phyloP scores from a whole-genome alignment of 345 rosid genomes.

The Reutealis trisperma region DNA sequence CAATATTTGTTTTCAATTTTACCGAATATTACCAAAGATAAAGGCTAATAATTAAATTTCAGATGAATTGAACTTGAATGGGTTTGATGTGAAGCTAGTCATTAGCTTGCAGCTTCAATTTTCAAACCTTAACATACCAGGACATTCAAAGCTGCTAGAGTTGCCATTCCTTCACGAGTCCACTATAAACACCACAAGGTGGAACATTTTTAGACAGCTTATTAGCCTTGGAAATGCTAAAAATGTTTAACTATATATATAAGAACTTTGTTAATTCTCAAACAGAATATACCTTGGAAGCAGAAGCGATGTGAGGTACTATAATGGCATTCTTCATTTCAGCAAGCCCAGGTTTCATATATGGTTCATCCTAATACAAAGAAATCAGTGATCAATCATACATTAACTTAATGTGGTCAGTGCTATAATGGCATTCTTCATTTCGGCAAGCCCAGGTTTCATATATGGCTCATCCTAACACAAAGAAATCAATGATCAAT shows the following conservation, averaged over 20 bases:
- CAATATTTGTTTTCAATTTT: no score
- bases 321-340: slow-evolving; percentile 89
- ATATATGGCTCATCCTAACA: slow-evolving; percentile 85
- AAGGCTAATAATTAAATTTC: neutral
- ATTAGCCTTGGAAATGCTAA: neutral
- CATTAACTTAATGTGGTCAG: slow-evolving; percentile 16
- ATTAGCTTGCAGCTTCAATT: neutral
- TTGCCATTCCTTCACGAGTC: slow-evolving; percentile 99
- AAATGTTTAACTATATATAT: neutral
- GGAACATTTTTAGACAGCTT: neutral
- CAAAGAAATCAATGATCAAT: neutral
- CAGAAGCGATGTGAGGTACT: slow-evolving; percentile 97
- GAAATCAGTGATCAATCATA: neutral
- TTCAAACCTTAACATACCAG: slow-evolving; percentile 44
- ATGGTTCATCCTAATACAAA: slow-evolving; percentile 72
- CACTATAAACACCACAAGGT: slow-evolving; percentile 47
- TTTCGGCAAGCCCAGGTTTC: slow-evolving; percentile 95
- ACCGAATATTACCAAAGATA: no score
- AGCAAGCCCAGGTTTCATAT: slow-evolving; percentile 95
- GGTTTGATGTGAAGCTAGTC: neutral
- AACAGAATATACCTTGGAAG: slow-evolving; percentile 70
- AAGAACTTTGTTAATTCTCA: neutral
- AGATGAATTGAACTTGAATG: neutral
- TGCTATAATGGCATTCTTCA: slow-evolving; percentile 86
- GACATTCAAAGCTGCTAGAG: slow-evolving; percentile 89